phyloP scores from a whole-genome alignment of 768 basidiomycete species.

The Psilocybe cyanescens region DNA sequence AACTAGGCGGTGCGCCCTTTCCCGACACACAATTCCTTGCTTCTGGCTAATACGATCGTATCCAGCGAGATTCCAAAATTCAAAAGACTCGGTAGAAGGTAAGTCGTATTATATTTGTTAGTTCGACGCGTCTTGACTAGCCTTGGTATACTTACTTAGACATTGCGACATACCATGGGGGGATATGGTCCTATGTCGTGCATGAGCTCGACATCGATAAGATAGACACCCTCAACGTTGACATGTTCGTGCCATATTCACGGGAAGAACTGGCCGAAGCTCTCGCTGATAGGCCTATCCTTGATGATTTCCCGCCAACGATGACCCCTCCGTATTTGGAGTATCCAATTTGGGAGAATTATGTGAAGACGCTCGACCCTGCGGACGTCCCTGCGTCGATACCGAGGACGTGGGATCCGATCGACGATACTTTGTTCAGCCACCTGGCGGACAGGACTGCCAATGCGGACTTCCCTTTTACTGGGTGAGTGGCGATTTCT shows the following conservation, averaged over 20 bases:
- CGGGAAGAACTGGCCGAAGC: background rate
- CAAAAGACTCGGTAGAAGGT: background rate
- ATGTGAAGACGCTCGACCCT: background rate
- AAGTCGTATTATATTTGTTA: background rate
- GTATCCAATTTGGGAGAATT: background rate
- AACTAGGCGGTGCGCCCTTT: conserved; percentile 8
- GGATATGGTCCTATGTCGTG: conserved; percentile 1
- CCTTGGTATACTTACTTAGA: background rate
- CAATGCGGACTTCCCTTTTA: background rate
- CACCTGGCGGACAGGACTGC: background rate
- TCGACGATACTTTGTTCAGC: background rate
- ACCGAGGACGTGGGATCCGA: conserved; percentile 13
- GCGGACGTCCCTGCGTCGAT: conserved; percentile 3
- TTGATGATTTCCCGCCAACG: background rate
- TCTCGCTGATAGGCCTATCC: background rate
- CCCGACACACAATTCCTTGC: background rate
- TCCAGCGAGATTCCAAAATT: background rate
- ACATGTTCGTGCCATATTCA: background rate
- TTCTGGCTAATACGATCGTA: background rate
- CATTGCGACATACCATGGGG: background rate
- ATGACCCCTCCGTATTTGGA: background rate
- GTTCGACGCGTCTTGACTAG: background rate
- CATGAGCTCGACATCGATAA: background rate
- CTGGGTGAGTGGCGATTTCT: background rate
- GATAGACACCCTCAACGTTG: background rate